Evolutionary conservation across 345 rosid genomes (phyloP), one percentile per base, ranked within the genome.

Genomic region (Moricandia moricandioides): DNA sequence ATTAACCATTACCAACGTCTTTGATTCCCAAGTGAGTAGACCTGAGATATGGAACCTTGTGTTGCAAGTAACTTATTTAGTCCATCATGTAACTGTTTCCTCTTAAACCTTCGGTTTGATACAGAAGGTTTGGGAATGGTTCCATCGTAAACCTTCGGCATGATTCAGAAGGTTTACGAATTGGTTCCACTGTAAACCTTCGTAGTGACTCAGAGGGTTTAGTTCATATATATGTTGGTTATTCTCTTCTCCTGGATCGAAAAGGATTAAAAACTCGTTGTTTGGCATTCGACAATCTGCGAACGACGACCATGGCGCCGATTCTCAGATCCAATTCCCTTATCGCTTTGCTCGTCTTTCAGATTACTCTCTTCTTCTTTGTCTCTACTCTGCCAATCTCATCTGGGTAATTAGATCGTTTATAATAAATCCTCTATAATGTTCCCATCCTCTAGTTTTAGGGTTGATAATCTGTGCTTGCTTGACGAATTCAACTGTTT

Each of bases 291-390:
- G 21, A 24, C 62, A 40, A 71, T 35, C 63, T 47, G 24, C 17
- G 5, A 16, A 65, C 81, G 80, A 72, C 73, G 81, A 65, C 74
- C 27, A 87, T 86, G 90, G 86, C 80, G 12, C 79, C 69, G 71
- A 71, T 82, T 56, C 21, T 69, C n/a, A 82, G 89, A 83, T 79
- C 82, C 76, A 78, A 58, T 67, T 73, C 78, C 43, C 49, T 80
- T 58, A 0, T 79, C 43, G 69, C 73, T 7, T 13, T 81, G 5
- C 54, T 89, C 61, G 31, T 78, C 34, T 13, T 54, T 10, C 85
- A 74, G 58, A 61, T 82, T 27, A 77, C 67, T 68, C 59, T 86
- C 11, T 66, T 77, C 31, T 60, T 85, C 39, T 61, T 78, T 2
- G 65, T 79, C n/a, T 77, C 85, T 16, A 76, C 71, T 13, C 70